Base-by-base conservation (phyloP, 139 green algal species). In the Chlorella sp. region DNA sequence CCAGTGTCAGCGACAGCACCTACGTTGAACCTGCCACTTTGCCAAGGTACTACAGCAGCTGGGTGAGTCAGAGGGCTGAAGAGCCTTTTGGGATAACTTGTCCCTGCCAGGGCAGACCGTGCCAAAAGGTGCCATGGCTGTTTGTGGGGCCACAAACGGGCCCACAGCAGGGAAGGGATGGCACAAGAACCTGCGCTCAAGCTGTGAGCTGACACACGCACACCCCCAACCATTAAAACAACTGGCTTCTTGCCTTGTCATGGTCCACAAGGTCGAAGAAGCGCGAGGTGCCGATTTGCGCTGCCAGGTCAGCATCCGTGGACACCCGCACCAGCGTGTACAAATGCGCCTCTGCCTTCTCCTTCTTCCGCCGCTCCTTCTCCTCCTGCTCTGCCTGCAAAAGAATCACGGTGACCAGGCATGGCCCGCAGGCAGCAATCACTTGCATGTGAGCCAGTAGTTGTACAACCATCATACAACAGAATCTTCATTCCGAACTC, bases 201-300 rank as follows among this genome's bases (percentile, higher is more conserved):
- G n/a, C n/a, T n/a, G n/a, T n/a, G n/a, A n/a, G n/a, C n/a, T n/a
- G n/a, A n/a, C n/a, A n/a, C n/a, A n/a, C n/a, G n/a, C n/a, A n/a
- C n/a, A n/a, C n/a, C n/a, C 69, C 69, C 28, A 36, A 34, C 28
- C 69, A 3, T 28, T 28, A 7, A 73, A n/a, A n/a, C 11, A 73
- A 14, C 64, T 18, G 64, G 21, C 64, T 71, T 26, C 60, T 87
- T 89, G 97, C 95, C 83, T 95, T 90, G 34, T 97, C 94, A 87
- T 97, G 93, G 91, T 99, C 96, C 19, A 98, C 96, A 42, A 99
- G 94, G 94, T 99, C 98, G 89, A 99, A 99, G 86, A 94, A 94
- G 11, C 79, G 83, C n/a, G 89, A 86, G 5, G 40, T 73, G 53
- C 96, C 97, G 28, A 98, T 95, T 89, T 98, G 96, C n/a, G 85